These are phyloP conservation scores for Boletus coccyginus DNA, from an alignment of 768 basidiomycete species.

Conservation along the genomic window DNA sequence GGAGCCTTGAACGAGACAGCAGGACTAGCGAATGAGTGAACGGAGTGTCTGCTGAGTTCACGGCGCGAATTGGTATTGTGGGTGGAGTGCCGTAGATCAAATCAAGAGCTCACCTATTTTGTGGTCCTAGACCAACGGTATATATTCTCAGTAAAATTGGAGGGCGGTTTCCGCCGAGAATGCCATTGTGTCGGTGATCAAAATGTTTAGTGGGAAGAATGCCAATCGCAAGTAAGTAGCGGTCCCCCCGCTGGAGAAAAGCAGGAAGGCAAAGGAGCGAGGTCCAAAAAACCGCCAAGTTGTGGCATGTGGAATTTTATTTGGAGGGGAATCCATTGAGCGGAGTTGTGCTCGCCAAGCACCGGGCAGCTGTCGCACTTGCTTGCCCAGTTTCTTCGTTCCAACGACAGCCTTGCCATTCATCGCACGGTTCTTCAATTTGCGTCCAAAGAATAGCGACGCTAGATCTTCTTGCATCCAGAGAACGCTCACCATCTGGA, in stretches of 20 bases:
- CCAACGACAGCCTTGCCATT: not conserved
- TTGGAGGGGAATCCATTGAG: conserved; percentile 8
- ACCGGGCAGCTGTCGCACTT: not conserved
- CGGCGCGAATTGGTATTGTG: not conserved
- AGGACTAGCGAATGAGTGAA: not conserved
- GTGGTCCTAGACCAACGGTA: not conserved
- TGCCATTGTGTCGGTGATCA: not conserved
- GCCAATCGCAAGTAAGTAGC: not conserved
- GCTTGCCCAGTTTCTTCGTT: not conserved
- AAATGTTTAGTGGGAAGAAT: not conserved
- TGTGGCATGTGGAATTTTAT: conserved; percentile 15
- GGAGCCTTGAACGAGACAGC: not conserved
- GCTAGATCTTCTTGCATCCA: not conserved
- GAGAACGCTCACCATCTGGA: conserved; percentile 11
- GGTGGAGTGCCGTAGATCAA: not conserved
- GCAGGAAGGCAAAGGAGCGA: no score
- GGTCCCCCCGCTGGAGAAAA: no score
- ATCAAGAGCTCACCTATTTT: not conserved
- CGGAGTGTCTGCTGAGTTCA: not conserved
- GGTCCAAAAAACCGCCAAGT: not conserved
- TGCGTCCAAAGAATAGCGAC: not conserved
- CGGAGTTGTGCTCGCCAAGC: conserved; percentile 17
- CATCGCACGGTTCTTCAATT: conserved; percentile 8
- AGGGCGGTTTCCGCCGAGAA: not conserved
- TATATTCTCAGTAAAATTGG: not conserved